Evolutionary conservation across 2,329 filamentous ascomycete species (phyloP).

Genomic region (Hymenoscyphus linearis): DNA sequence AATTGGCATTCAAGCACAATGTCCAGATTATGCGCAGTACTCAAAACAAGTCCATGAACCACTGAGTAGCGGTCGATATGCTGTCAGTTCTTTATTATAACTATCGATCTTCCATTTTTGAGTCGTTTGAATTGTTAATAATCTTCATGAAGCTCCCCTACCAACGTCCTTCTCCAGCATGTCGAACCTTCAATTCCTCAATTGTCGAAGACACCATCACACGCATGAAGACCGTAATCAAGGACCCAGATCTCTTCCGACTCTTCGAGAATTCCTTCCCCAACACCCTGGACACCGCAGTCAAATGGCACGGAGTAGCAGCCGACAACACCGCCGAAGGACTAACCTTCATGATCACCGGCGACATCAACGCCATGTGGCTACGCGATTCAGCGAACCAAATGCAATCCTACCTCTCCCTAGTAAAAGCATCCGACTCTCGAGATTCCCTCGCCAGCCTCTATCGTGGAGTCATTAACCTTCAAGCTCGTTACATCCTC

Average conservation of each 20-base stretch:
- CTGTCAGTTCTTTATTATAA: not conserved
- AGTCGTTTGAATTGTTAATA: not conserved
- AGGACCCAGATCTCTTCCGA: conserved; percentile 69
- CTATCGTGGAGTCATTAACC: conserved; percentile 66
- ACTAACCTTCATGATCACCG: conserved; percentile 54
- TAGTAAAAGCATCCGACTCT: conserved; percentile 50
- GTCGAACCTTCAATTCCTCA: conserved; percentile 74
- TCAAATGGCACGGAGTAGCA: conserved; percentile 61
- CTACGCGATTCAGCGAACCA: conserved; percentile 77
- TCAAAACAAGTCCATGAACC: conserved; percentile 59
- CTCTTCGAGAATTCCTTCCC: conserved; percentile 70
- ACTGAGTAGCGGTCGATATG: conserved; percentile 67
- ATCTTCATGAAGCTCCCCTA: conserved; percentile 55
- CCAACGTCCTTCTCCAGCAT: conserved; percentile 70
- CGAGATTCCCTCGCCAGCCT: conserved; percentile 58
- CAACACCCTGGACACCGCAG: conserved; percentile 69
- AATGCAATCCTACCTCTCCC: conserved; percentile 62
- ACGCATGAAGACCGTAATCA: conserved; percentile 62
- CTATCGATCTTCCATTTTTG: not conserved
- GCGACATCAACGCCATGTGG: conserved; percentile 81
- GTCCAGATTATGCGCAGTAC: conserved; percentile 62
- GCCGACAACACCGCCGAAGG: conserved; percentile 56
- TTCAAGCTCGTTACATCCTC: conserved; percentile 63
- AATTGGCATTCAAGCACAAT: conserved; percentile 32
- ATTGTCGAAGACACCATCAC: conserved; percentile 72